Evolutionary conservation across 345 rosid species (phyloP).

Genomic region (Diplotaxis tenuifolia): DNA sequence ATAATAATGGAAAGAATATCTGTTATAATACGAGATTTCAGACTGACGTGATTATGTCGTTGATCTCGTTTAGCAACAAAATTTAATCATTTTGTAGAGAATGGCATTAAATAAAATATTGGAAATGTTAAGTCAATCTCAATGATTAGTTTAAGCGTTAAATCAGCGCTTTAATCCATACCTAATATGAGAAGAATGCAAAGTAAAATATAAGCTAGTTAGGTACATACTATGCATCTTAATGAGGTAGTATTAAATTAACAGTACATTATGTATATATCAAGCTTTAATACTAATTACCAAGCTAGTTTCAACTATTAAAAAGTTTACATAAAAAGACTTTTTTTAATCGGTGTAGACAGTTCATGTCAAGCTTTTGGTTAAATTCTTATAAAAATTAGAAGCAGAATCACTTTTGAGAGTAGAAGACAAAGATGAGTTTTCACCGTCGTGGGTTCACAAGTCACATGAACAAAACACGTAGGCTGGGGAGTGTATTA

Average conservation of each 20-base stretch:
- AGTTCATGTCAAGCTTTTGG: conserved; percentile 17
- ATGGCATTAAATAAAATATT: conserved; percentile 4
- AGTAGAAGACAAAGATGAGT: conserved; percentile 35
- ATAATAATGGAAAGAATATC: background rate
- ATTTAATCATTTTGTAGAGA: background rate
- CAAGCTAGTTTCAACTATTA: background rate
- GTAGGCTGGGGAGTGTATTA: conserved; percentile 18
- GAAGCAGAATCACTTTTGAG: conserved; percentile 18
- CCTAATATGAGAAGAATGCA: conserved; percentile 23
- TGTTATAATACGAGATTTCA: background rate
- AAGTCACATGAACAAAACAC: conserved; percentile 37
- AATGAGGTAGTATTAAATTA: conserved; percentile 1
- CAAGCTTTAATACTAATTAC: background rate
- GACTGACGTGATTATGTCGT: background rate
- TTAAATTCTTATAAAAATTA: background rate
- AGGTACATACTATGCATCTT: conserved; percentile 16
- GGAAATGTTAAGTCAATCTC: conserved; percentile 21
- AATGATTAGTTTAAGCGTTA: conserved; percentile 21
- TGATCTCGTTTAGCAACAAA: background rate
- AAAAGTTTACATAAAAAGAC: background rate
- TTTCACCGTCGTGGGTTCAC: conserved; percentile 32
- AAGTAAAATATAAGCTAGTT: background rate
- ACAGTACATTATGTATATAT: background rate
- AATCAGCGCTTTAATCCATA: background rate
- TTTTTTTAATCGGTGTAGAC: conserved; percentile 1